Conservation (phyloP, 257 asterid species). For the Cruciata laevipes region DNA sequence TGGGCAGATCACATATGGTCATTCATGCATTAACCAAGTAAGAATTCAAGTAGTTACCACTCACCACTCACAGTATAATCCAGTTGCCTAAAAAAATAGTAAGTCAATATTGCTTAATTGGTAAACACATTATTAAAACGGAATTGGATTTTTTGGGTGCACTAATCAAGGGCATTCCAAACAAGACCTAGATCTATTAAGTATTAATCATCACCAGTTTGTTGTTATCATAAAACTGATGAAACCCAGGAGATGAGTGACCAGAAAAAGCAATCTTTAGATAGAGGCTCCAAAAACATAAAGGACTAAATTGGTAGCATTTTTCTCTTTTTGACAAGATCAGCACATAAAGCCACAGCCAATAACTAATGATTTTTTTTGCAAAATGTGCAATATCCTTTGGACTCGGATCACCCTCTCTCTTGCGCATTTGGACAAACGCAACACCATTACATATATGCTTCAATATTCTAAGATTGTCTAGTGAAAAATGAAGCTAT, state of each 20-base stretch:
- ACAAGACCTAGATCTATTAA: too few species aligned
- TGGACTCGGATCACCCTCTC: constrained; percentile 76
- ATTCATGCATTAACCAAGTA: background rate
- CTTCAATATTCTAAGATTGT: too few species aligned
- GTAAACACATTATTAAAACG: too few species aligned
- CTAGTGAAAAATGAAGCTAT: too few species aligned
- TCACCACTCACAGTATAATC: too few species aligned
- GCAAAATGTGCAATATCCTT: constrained; percentile 39
- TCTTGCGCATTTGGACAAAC: constrained; percentile 84
- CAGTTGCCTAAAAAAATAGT: too few species aligned
- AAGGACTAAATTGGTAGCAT: background rate
- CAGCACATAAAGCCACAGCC: background rate
- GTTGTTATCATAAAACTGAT: background rate
- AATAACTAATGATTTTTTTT: constrained; percentile 2
- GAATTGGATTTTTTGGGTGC: background rate
- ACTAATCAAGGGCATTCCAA: background rate
- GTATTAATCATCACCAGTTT: too few species aligned
- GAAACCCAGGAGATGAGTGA: background rate
- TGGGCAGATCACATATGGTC: background rate
- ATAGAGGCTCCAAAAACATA: background rate
- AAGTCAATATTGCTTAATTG: background rate
- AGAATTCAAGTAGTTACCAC: background rate
- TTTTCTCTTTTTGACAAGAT: background rate
- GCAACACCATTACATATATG: constrained; percentile 91
- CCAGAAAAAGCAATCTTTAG: background rate